A percentile compares a stretch with the other conserved stretches of the same genome.
Conservation (phyloP, 2,329 filamentous ascomycete genomes). For the Aquanectria penicillioides region DNA sequence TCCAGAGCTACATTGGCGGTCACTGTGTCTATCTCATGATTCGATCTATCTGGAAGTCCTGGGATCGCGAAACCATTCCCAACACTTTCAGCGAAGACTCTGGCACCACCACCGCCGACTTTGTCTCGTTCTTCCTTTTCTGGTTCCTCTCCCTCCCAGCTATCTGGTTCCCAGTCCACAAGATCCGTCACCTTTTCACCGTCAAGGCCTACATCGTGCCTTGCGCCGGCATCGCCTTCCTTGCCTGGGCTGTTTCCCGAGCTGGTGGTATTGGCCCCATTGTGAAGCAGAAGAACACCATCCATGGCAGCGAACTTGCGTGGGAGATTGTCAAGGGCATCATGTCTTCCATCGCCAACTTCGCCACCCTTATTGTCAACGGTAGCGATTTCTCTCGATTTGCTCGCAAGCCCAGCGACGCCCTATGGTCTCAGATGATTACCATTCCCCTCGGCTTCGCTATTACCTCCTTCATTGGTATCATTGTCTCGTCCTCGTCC, state of each 20-base stretch:
- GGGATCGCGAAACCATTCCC: constrained; percentile 67
- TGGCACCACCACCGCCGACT: constrained; percentile 79
- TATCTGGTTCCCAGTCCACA: constrained; percentile 89
- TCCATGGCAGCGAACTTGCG: constrained; percentile 74
- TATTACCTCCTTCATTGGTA: constrained; percentile 85
- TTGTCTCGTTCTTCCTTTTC: constrained; percentile 87
- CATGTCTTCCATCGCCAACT: constrained; percentile 91
- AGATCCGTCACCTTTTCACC: constrained; percentile 90
- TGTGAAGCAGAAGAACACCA: constrained; percentile 71
- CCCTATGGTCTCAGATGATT: constrained; percentile 82
- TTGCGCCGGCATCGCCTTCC: constrained; percentile 82
- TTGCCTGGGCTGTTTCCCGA: constrained; percentile 85
- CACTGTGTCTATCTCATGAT: constrained; percentile 92
- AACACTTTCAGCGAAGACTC: constrained; percentile 73
- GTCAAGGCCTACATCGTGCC: constrained; percentile 89
- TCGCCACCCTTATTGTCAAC: constrained; percentile 85
- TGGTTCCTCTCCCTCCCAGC: constrained; percentile 84
- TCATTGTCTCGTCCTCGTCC: constrained; percentile 79
- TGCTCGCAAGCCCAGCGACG: constrained; percentile 77
- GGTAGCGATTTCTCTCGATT: constrained; percentile 89
- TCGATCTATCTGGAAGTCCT: constrained; percentile 80
- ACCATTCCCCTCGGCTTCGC: constrained; percentile 78
- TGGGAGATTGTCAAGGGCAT: constrained; percentile 88
- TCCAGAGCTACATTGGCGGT: constrained; percentile 86
- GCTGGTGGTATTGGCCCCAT: constrained; percentile 88